Base-by-base conservation (phyloP, 805 yeast genomes). In the Saccharomycopsis fodiens region DNA sequence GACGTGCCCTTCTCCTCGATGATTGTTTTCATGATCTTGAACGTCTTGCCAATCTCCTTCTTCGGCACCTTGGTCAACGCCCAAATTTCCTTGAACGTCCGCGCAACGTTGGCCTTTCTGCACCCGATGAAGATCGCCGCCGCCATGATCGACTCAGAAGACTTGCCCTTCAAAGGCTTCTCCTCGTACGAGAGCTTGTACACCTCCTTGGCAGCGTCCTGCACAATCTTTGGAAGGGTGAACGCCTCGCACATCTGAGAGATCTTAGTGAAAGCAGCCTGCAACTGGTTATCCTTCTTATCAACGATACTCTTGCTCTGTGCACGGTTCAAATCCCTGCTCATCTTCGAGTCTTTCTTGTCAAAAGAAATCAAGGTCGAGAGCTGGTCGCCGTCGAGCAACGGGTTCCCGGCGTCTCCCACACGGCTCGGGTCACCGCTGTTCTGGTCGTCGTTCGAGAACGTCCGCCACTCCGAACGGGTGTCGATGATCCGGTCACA, bases 351-450 rank as follows among this genome's bases (percentile, higher is more conserved):
- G 52, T 89, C 94, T 37, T 87, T 94, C 32, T 86, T 85, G 16
- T 83, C 88, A 48, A 81, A 79, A 22, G 96, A 85, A 50, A 93
- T 93, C 70, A 89, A 81, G 3, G 98, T 91, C 13, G 94, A 86
- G 46, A 91, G 78, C 63, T 89, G 94, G 56, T 85, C 91, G 17
- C 94, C 84, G 59, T 89, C 97, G 55, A 93, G 72, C 45, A 89
- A 68, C 7, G 97, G 96, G 60, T 89, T 89, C 15, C 88, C 81
- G 3, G 97, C 97, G 60, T 89, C 97, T 64, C 98, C 98, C 52
- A 91, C 98, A 85, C 98, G 97, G 54, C 93, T 82, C 3, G 98
- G 98, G 62, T 91, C 98, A 63, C 88, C 97, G 57, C 95, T 95
- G 56, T 91, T 93, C 63, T 91, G 97, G 63, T 91, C 98, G 62